A percentile compares a stretch with the other conserved stretches of the same genome.
These are phyloP conservation scores for Lithospermum erythrorhizon DNA, from an alignment of 257 asterid genomes.

Conservation along the genomic window DNA sequence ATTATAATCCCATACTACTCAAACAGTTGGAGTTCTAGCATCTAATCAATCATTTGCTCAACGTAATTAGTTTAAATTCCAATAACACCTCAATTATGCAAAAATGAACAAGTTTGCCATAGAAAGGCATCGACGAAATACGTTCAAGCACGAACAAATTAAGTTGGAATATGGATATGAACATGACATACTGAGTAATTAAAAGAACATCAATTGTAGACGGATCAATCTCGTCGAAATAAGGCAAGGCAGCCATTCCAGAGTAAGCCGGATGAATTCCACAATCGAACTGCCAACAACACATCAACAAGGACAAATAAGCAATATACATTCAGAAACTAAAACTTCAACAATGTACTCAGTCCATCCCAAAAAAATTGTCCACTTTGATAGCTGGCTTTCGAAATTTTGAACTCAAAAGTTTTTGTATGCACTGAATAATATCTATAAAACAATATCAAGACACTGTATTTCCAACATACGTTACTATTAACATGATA, in stretches of 20 bases:
- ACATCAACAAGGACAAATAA: not conserved
- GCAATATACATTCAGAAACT: not conserved
- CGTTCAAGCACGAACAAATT: not conserved
- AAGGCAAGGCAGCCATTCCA: slow-evolving; percentile 97
- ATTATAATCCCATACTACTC: not conserved
- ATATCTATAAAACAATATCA: no score
- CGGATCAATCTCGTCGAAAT: slow-evolving; percentile 91
- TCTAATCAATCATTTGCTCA: not conserved
- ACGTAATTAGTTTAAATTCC: not conserved
- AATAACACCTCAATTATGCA: not conserved
- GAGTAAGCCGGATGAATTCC: slow-evolving; percentile 96
- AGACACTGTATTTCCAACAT: not conserved
- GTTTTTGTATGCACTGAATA: no score
- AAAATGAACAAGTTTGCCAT: not conserved
- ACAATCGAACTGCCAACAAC: slow-evolving; percentile 66
- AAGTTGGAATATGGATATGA: not conserved
- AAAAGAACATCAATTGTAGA: slow-evolving; percentile 81
- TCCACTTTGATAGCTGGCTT: not conserved
- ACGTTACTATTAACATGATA: no score
- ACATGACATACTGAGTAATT: slow-evolving; percentile 62
- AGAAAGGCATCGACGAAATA: not conserved
- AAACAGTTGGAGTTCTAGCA: no score
- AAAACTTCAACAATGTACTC: not conserved
- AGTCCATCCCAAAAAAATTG: no score
- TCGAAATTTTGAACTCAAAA: no score